Evolutionary conservation across 768 basidiomycete genomes (phyloP).

Genomic region (Sutorius australiensis): DNA sequence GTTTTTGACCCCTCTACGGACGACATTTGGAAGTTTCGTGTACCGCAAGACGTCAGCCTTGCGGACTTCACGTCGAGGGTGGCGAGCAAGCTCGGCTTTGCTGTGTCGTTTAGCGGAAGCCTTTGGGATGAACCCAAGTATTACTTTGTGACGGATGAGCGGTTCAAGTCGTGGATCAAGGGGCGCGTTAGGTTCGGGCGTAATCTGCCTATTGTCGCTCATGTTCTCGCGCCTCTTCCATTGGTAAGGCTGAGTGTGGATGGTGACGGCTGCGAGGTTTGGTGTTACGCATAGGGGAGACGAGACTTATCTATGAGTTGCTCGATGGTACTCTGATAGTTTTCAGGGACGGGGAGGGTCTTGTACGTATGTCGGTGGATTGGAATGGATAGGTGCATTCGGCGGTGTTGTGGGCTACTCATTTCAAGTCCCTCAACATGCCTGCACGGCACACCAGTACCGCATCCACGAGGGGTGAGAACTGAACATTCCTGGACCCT

Average conservation of each 20-base stretch:
- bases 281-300: constrained; percentile 15
- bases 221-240: constrained; percentile 16
- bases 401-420: too few species aligned
- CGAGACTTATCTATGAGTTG: too few species aligned
- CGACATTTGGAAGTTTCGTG: constrained; percentile 39
- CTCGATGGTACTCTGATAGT: background rate
- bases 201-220: constrained; percentile 35
- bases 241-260: constrained; percentile 17
- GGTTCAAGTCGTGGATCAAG: constrained; percentile 34
- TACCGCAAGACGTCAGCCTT: constrained; percentile 31
- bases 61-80: constrained; percentile 31
- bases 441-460: too few species aligned
- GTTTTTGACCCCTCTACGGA: constrained; percentile 38
- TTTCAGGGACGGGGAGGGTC: background rate
- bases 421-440: too few species aligned
- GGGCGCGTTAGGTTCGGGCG: constrained; percentile 32
- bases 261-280: constrained; percentile 19
- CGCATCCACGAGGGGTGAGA: too few species aligned
- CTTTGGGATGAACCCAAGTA: constrained; percentile 28
- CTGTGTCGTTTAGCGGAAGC: constrained; percentile 33
- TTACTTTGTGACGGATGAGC: constrained; percentile 30
- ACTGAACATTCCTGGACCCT: too few species aligned
- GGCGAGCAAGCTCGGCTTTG: constrained; percentile 35
- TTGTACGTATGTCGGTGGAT: background rate
- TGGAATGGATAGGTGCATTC: background rate